Percentiles rank a stretch among this genome's conserved stretches.
phyloP scores from a whole-genome alignment of 129 eudicot species.

The Deinandra increscens region DNA sequence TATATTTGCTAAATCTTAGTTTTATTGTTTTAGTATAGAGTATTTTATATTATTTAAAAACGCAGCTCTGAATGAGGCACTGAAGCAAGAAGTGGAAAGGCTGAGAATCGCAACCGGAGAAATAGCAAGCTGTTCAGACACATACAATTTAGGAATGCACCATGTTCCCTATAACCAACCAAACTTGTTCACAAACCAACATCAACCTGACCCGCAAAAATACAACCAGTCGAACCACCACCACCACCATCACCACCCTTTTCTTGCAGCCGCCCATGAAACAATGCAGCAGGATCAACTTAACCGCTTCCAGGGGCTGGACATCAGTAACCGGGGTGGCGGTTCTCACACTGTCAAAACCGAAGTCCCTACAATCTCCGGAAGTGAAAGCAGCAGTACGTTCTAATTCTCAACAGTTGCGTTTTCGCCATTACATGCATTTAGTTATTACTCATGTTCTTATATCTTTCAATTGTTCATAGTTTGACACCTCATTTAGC shows the following conservation, averaged over 20 bases:
- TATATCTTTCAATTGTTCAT: conserved; percentile 48
- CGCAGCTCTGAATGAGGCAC: conserved; percentile 84
- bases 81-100: conserved; percentile 79
- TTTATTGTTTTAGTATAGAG: no score
- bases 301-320: conserved; percentile 69
- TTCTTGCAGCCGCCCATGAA: conserved; percentile 42
- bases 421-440: conserved; percentile 8
- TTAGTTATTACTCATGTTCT: not conserved
- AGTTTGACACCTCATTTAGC: conserved; percentile 49
- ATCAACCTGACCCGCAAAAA: no score
- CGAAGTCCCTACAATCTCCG: conserved; percentile 64
- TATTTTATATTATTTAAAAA: not conserved
- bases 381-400: conserved; percentile 76
- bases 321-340: conserved; percentile 45
- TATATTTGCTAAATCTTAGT: not conserved
- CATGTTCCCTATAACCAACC: conserved; percentile 26
- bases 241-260: conserved; percentile 36
- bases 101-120: conserved; percentile 77
- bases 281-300: conserved; percentile 57
- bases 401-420: conserved; percentile 35
- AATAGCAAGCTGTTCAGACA: conserved; percentile 44
- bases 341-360: conserved; percentile 51
- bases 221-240: conserved; percentile 22
- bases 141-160: conserved; percentile 50
- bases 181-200: no score